phyloP scores from a whole-genome alignment of 805 yeast species.

The Zygosaccharomyces kombuchaensis region DNA sequence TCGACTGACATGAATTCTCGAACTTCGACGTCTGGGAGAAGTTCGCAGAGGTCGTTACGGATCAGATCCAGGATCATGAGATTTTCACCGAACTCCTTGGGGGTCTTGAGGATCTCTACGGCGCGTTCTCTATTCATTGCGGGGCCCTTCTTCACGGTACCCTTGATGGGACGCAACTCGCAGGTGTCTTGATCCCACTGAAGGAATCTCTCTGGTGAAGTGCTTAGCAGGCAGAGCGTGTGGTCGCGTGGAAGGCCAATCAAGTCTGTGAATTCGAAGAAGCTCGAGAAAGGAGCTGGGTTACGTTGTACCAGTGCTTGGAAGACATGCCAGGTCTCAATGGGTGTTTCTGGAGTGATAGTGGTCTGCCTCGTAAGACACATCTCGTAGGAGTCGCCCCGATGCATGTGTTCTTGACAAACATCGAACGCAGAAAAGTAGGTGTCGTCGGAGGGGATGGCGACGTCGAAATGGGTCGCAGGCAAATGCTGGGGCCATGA shows the following conservation, averaged over 20 bases:
- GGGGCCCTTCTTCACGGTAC: constrained; percentile 73
- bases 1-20: constrained; percentile 84
- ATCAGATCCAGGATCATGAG: constrained; percentile 95
- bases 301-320: constrained; percentile 64
- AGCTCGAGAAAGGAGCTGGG: constrained; percentile 92
- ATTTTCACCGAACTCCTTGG: constrained; percentile 93
- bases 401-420: constrained; percentile 63
- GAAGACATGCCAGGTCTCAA: constrained; percentile 71
- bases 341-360: constrained; percentile 43
- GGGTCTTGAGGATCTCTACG: constrained; percentile 60
- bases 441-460: constrained; percentile 47
- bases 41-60: constrained; percentile 78
- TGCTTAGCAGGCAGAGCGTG: constrained; percentile 54
- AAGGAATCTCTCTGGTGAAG: constrained; percentile 92
- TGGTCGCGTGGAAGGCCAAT: constrained; percentile 39
- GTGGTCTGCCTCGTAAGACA: constrained; percentile 79
- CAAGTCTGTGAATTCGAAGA: constrained; percentile 50
- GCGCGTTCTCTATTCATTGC: constrained; percentile 57
- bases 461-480: constrained; percentile 30
- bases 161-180: constrained; percentile 92
- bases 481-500: constrained; percentile 21
- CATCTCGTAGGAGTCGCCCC: constrained; percentile 91
- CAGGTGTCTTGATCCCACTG: constrained; percentile 64
- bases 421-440: constrained; percentile 53
- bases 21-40: constrained; percentile 63